phyloP scores from a whole-genome alignment of 805 yeast genomes.

The Cyberlindnera nakhonratchasimensis region DNA sequence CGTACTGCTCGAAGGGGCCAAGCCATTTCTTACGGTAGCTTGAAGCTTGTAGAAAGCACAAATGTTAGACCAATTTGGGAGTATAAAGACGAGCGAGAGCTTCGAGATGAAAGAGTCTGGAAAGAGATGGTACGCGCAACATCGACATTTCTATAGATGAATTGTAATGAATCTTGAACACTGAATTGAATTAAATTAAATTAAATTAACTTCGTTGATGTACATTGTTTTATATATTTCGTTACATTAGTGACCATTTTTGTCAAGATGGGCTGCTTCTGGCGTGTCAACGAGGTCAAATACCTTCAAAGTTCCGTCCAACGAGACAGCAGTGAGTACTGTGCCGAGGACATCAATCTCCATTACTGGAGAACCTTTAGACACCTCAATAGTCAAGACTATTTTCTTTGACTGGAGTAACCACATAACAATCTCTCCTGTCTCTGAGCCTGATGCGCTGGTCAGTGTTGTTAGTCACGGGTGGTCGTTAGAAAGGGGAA shows the following conservation, averaged over 20 bases:
- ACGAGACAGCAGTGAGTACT: conserved; percentile 11
- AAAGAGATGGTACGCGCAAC: background rate
- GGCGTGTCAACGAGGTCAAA: background rate
- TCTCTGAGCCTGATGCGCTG: conserved; percentile 57
- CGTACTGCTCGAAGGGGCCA: background rate
- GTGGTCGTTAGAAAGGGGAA: background rate
- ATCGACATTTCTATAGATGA: background rate
- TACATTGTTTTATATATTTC: no score
- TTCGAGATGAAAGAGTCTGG: background rate
- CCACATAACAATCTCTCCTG: conserved; percentile 56
- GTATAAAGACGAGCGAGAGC: no score
- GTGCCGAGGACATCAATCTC: conserved; percentile 15
- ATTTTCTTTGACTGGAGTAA: conserved; percentile 59
- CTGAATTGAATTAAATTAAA: no score
- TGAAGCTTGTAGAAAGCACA: no score
- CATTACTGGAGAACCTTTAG: conserved; percentile 14
- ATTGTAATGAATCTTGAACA: no score
- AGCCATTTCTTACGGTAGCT: no score
- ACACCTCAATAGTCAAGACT: conserved; percentile 20
- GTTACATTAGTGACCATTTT: no score
- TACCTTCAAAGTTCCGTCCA: conserved; percentile 13
- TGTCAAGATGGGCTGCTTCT: background rate
- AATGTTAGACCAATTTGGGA: no score
- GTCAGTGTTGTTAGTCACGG: conserved; percentile 1
- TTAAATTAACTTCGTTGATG: no score